Base-by-base conservation (phyloP, 2,329 filamentous ascomycete species). In the Geosmithia flava region DNA sequence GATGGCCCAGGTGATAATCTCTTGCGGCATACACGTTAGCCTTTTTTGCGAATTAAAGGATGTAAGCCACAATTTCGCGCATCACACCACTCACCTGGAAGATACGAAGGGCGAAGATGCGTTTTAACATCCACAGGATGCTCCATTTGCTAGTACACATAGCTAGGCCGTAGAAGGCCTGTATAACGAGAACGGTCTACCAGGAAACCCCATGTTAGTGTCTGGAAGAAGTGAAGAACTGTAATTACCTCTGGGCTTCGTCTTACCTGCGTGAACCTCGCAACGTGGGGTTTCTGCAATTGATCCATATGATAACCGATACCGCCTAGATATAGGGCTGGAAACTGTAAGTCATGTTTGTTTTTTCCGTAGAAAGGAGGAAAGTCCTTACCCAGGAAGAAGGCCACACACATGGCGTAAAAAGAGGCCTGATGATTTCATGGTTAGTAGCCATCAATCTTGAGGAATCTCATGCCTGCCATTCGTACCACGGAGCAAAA, bases 1-100 rank as follows among this genome's bases (percentile, higher is more conserved):
- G 41, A 57, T 54, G 19, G 56, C 46, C 44, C 58, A 63, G 46
- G 59, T 62, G 33, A 54, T 53, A 19, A 58, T 49, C 29, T 64
- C 56, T 27, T 5, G 19, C 10, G 40, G 15, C 27, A 20, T 20
- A 3, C 30, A 20, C 20, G 20, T 44, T 10, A 44, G 42, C 19
- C 42, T 4, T 23, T 16, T 39, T 16, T 39, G 8, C 33, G 41
- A 43, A 8, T 10, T 19, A 20, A 10, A 43, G 41, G 10, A 43
- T 43, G 41, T 17, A 20, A 20, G 20, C 27, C 3, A 15, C 48
- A 47, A n/a, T n/a, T n/a, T n/a, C n/a, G n/a, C n/a, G n/a, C n/a
- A n/a, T n/a, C n/a, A n/a, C 29, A 30, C 11, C 29, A 30, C 29
- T 30, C 42, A 53, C 51, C 46, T 40, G 37, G 41, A 53, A 53